These are phyloP conservation scores for Erigeron canadensis DNA, from an alignment of 129 eudicot species.

Conservation along the genomic window DNA sequence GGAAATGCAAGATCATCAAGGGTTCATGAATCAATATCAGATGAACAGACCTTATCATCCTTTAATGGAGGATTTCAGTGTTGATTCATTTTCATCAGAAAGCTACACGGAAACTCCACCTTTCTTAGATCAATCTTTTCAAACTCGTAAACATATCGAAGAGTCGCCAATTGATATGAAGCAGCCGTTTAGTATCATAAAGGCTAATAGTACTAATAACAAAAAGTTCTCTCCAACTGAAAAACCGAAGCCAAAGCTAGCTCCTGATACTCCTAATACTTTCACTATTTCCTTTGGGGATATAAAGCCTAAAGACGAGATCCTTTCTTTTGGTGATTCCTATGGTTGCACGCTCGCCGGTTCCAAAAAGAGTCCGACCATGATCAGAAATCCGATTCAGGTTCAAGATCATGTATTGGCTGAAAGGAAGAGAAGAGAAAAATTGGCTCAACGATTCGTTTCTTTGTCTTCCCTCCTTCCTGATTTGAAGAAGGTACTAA, in stretches of 20 bases:
- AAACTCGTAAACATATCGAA: conserved; percentile 28
- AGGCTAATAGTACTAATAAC: conserved; percentile 6
- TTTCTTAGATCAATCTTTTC: conserved; percentile 38
- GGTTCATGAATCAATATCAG: conserved; percentile 41
- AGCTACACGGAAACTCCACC: conserved; percentile 41
- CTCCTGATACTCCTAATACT: conserved; percentile 26
- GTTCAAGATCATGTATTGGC: conserved; percentile 70
- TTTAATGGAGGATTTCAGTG: conserved; percentile 41
- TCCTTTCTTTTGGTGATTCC: conserved; percentile 35
- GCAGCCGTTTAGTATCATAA: conserved; percentile 26
- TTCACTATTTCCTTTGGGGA: conserved; percentile 44
- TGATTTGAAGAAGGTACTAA: conserved; percentile 53
- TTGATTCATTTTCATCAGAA: conserved; percentile 43
- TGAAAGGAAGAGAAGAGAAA: conserved; percentile 71
- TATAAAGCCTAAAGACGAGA: conserved; percentile 39
- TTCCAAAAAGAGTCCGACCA: conserved; percentile 22
- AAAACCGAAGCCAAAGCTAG: conserved; percentile 30
- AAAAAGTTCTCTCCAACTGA: conserved; percentile 23
- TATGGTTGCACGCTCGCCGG: conserved; percentile 27
- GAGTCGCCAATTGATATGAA: conserved; percentile 26
- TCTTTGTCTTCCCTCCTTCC: conserved; percentile 68
- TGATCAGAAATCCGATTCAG: conserved; percentile 45
- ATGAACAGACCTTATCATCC: conserved; percentile 41
- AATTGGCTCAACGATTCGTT: conserved; percentile 49
- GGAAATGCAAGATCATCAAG: conserved; percentile 48